Conservation (phyloP, 305 asterid genomes). For the Ajuga reptans region DNA sequence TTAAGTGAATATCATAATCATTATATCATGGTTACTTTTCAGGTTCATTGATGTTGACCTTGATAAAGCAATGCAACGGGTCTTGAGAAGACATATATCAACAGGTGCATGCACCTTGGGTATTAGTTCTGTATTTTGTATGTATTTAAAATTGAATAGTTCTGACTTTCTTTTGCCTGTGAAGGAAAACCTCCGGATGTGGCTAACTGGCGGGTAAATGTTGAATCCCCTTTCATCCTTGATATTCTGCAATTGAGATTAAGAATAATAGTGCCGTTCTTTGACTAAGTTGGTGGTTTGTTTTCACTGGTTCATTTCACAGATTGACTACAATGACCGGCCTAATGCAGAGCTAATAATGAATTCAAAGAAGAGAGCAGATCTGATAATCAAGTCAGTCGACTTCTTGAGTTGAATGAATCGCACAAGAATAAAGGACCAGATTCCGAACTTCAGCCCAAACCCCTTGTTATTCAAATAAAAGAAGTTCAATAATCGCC, state of each 20-base stretch:
- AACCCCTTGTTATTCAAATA: not conserved
- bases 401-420: constrained; percentile 45
- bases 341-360: constrained; percentile 86
- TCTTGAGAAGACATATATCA: constrained; percentile 66
- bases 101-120: constrained; percentile 47
- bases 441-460: not conserved
- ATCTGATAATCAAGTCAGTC: constrained; percentile 71
- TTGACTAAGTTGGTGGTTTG: constrained; percentile 5
- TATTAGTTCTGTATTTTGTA: constrained; percentile 5
- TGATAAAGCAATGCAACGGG: constrained; percentile 82
- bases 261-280: not conserved
- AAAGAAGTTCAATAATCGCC: not conserved
- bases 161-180: constrained; percentile 20
- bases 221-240: not conserved
- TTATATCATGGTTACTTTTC: constrained; percentile 5
- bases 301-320: constrained; percentile 26
- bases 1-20: not conserved
- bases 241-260: not conserved
- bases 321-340: constrained; percentile 80
- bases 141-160: constrained; percentile 7
- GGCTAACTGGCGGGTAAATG: constrained; percentile 83
- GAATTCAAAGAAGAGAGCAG: constrained; percentile 67
- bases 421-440: not conserved
- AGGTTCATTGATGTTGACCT: constrained; percentile 87
- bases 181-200: constrained; percentile 72